Percentiles rank a stretch among this genome's conserved stretches.
phyloP scores from a whole-genome alignment of 805 yeast species.

The Tetrapisispora taiwanensis region DNA sequence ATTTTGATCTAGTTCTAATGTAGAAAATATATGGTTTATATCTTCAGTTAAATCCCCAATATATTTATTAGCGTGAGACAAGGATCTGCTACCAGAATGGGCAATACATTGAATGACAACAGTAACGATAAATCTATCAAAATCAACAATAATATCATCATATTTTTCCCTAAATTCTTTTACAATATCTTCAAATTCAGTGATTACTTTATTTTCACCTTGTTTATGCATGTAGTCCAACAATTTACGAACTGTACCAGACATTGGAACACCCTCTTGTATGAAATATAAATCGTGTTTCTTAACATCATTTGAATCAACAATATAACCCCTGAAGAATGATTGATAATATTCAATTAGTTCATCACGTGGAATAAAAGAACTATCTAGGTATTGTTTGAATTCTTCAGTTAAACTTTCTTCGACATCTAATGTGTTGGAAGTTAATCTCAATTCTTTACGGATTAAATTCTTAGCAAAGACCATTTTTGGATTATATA shows the following conservation, averaged over 20 bases:
- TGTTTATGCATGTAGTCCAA: slow-evolving; percentile 31
- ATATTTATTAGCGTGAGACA: slow-evolving; percentile 61
- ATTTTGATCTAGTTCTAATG: slow-evolving; percentile 21
- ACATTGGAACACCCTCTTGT: slow-evolving; percentile 31
- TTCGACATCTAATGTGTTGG: slow-evolving; percentile 50
- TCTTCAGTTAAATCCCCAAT: slow-evolving; percentile 33
- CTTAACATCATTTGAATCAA: slow-evolving; percentile 24
- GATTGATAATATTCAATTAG: slow-evolving; percentile 31
- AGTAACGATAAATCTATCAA: slow-evolving; percentile 42
- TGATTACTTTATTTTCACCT: slow-evolving; percentile 22
- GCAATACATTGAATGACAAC: slow-evolving; percentile 63
- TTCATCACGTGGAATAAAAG: slow-evolving; percentile 30
- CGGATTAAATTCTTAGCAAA: slow-evolving; percentile 71
- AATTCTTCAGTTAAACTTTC: slow-evolving; percentile 61
- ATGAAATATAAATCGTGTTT: slow-evolving; percentile 30
- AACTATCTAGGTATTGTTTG: slow-evolving; percentile 36
- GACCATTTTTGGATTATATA: slow-evolving; percentile 60
- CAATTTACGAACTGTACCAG: slow-evolving; percentile 30
- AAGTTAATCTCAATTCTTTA: slow-evolving; percentile 79
- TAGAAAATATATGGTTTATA: slow-evolving; percentile 27
- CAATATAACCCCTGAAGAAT: slow-evolving; percentile 16
- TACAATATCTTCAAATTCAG: slow-evolving; percentile 25
- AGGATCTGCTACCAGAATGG: slow-evolving; percentile 78
- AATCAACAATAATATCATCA: slow-evolving; percentile 26
- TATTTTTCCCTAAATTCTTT: slow-evolving; percentile 24